Base-by-base conservation (phyloP, 176 grass and related monocot genomes). In the Coix lacrymajobi region DNA sequence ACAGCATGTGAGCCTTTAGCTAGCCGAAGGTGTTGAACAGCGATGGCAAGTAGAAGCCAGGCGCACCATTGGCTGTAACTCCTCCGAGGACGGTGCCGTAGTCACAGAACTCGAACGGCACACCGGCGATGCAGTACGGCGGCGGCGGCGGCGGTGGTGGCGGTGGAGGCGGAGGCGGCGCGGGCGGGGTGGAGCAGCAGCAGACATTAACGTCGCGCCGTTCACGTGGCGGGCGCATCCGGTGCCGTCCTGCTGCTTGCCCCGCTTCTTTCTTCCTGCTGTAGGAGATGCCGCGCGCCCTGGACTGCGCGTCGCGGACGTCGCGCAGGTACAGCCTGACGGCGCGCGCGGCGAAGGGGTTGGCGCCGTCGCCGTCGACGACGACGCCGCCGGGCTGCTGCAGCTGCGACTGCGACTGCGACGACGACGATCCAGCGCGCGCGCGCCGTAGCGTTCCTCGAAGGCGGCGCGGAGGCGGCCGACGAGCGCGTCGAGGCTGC, bases 311-410 rank as follows among this genome's bases (percentile, higher is more conserved):
- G 56, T 92, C 87, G 38, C 92, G 84, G 37, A 94, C 87, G 25
- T 82, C 92, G 69, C 89, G 79, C 60, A 94, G 87, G 76, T 94
- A 94, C 1, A 94, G 71, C 71, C 84, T 61, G 5, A 94, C 84
- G 6, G 92, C 87, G 56, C 89, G 84, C 58, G 89, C 87, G 11
- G 89, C 92, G 75, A 94, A 94, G 6, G 92, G 92, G 58, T 94
- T 94, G 9, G 22, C 9, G 51, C 0, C 19, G 0, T n/a, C 22
- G 3, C 0, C 7, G 54, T 25, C 22, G 54, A 1, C 22, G 2
- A 10, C 6, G 60, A 15, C 15, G 15, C 3, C 38, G 20, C 0
- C 51, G 20, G 51, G 19, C 51, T 54, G n/a, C n/a, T n/a, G n/a
- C n/a, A n/a, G 52, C 20, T 24, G 52, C 49, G 29, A 40, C 20